Percentiles rank a stretch among this genome's conserved stretches.
These are phyloP conservation scores for Neurospora sp. DNA, from an alignment of 2,329 filamentous ascomycete genomes.

Conservation along the genomic window DNA sequence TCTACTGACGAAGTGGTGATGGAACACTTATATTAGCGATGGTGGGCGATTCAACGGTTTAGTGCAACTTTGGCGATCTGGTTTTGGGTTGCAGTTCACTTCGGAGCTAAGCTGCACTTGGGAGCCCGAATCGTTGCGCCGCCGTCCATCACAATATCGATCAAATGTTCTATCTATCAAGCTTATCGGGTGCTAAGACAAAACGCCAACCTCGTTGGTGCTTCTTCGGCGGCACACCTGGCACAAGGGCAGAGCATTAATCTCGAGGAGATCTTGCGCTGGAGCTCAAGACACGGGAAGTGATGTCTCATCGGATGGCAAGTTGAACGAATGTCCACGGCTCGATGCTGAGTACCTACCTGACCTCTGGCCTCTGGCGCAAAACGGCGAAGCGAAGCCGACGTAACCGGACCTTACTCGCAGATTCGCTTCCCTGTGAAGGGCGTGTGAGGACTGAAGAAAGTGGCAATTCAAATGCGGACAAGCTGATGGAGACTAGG, in stretches of 20 bases:
- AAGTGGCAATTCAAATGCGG: neutral
- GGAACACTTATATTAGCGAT: neutral
- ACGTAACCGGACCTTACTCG: neutral
- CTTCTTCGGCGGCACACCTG: neutral
- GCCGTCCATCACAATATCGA: neutral
- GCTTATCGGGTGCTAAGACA: neutral
- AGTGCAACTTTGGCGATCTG: neutral
- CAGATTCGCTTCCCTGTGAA: neutral
- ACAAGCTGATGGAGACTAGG: neutral
- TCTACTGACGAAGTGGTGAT: neutral
- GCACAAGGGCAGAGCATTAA: neutral
- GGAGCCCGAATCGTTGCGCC: neutral
- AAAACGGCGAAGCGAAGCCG: neutral
- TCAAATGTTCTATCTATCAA: neutral
- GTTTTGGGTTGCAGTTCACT: neutral
- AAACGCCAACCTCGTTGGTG: neutral
- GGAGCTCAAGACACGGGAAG: neutral
- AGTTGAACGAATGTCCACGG: neutral
- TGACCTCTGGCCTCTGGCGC: neutral
- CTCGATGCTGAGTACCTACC: neutral
- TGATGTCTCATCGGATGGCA: neutral
- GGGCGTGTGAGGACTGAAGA: neutral
- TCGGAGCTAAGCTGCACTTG: neutral
- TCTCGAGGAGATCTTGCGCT: neutral
- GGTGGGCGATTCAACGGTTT: neutral